Base-by-base conservation (phyloP, 176 grass and related monocot species). In the Hordeum marinum region DNA sequence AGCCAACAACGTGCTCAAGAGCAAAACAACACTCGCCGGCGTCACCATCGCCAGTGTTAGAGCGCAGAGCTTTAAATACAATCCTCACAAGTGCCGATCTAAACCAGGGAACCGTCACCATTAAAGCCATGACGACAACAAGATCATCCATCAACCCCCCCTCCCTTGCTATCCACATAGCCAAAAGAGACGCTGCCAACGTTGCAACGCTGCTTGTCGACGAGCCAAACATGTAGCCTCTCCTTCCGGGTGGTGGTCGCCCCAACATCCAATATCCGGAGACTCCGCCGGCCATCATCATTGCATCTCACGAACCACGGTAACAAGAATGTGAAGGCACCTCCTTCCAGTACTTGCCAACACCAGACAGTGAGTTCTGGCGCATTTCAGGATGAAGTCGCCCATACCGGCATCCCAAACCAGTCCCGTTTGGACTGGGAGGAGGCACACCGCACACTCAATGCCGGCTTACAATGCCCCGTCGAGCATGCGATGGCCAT, bases 381-480 rank as follows among this genome's bases (percentile, higher is more conserved):
- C 7, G 0, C 2, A 55, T 55, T 6, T 3, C 2, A 2, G 1
- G 52, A 57, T 1, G 2, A 21, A 57, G 52, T 57, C 52, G 18
- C 52, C 52, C 18, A 57, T 7, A 57, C 52, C 7, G 2, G 18
- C 18, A 2, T 57, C 52, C 52, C 52, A 7, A 21, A 3, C 52
- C 0, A 57, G 18, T 21, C 18, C 0, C 17, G 17, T 9, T 7
- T 57, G 17, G 52, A 57, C 52, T 0, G 20, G 18, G 52, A 57
- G 4, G 0, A 15, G 48, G 15, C 48, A 52, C 48, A 57, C 18
- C 50, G 29, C 29, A 29, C 29, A 29, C 29, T 2, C 4, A 54
- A 1, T 2, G 17, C 14, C 6, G 0, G 17, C 7, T 20, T 17
- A 54, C 6, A 4, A 20, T 5, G 1, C 48, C 0, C 15, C 5